Percentiles rank a stretch among this genome's conserved stretches.
Evolutionary conservation across 768 basidiomycete genomes (phyloP).

Genomic region (Tulasnella sp.): DNA sequence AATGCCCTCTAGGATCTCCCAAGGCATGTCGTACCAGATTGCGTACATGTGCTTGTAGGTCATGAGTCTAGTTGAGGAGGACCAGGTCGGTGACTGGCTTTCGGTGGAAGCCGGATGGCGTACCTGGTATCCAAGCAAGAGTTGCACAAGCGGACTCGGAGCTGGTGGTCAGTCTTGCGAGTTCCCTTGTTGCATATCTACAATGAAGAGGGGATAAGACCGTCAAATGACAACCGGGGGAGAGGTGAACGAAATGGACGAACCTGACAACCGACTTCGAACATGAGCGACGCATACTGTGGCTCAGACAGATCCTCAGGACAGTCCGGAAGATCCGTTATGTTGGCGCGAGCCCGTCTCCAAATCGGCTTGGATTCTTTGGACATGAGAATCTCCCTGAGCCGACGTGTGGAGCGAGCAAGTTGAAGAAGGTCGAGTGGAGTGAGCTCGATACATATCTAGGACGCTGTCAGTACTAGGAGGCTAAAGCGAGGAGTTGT

Average conservation of each 20-base stretch:
- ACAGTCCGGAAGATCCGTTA: slow-evolving; percentile 30
- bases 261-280: slow-evolving; percentile 26
- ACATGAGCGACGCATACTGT: slow-evolving; percentile 32
- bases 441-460: slow-evolving; percentile 26
- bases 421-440: slow-evolving; percentile 33
- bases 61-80: background rate
- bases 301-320: slow-evolving; percentile 34
- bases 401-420: slow-evolving; percentile 21
- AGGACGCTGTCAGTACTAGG: background rate
- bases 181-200: background rate
- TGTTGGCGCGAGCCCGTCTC: slow-evolving; percentile 20
- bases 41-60: background rate
- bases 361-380: slow-evolving; percentile 13
- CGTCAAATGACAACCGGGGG: background rate
- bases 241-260: background rate
- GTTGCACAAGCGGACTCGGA: slow-evolving; percentile 8
- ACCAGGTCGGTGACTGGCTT: background rate
- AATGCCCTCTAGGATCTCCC: background rate
- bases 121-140: slow-evolving; percentile 21
- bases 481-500: background rate
- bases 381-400: slow-evolving; percentile 26
- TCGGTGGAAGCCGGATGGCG: background rate
- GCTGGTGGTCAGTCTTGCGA: slow-evolving; percentile 2
- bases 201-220: background rate
- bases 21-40: background rate